Evolutionary conservation across 768 basidiomycete genomes (phyloP).

Genomic region (Phaffia tasmanica): DNA sequence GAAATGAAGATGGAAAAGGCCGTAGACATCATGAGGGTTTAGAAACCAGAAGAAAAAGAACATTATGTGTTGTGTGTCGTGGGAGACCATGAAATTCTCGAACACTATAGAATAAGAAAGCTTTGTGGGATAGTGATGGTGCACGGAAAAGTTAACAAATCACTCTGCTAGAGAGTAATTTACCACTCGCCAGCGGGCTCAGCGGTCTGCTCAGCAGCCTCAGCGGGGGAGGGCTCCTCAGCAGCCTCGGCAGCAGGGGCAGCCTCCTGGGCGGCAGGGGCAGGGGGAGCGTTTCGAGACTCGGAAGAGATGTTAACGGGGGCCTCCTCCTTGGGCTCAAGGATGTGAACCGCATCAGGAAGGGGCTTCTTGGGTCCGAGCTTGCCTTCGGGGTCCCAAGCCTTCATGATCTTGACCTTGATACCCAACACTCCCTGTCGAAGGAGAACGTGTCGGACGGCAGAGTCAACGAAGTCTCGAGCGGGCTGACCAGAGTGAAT

Average conservation of each 20-base stretch:
- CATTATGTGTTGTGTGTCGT: too few relatives aligned
- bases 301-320: slow-evolving; percentile 82
- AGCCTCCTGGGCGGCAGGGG: slow-evolving; percentile 25
- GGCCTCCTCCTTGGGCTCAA: slow-evolving; percentile 81
- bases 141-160: too few relatives aligned
- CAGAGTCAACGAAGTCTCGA: slow-evolving; percentile 91
- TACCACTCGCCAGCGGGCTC: background rate
- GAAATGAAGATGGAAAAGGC: too few relatives aligned
- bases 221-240: slow-evolving; percentile 25
- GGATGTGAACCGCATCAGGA: slow-evolving; percentile 83
- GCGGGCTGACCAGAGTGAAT: slow-evolving; percentile 85
- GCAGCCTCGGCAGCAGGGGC: slow-evolving; percentile 25
- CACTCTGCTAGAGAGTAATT: too few relatives aligned
- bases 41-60: too few relatives aligned
- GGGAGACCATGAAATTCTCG: too few relatives aligned
- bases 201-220: slow-evolving; percentile 16
- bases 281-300: slow-evolving; percentile 51
- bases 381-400: slow-evolving; percentile 81
- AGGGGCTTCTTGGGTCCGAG: slow-evolving; percentile 83
- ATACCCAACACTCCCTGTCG: slow-evolving; percentile 98
- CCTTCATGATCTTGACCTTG: slow-evolving; percentile 99
- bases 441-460: slow-evolving; percentile 93
- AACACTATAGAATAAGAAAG: too few relatives aligned
- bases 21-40: too few relatives aligned
- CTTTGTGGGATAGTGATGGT: too few relatives aligned